Base-by-base conservation (phyloP, 2,329 filamentous ascomycete species). In the Pseudocercospora musae region DNA sequence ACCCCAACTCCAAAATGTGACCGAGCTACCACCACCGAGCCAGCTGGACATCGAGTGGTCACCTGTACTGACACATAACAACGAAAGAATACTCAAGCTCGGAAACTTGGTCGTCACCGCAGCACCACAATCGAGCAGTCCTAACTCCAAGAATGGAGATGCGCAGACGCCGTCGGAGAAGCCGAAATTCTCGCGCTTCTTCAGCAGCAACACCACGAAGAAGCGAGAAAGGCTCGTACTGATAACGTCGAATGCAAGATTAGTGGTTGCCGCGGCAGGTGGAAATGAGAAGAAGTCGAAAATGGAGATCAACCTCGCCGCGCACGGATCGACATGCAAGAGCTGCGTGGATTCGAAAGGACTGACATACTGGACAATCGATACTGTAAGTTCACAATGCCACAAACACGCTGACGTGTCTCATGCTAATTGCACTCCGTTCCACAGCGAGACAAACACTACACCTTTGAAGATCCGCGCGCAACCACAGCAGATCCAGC, bases 1-100 rank as follows among this genome's bases (percentile, higher is more conserved):
- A 59, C 84, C 86, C 9, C 89, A 92, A 31, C 84, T 90, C 1
- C 84, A 92, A 64, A 87, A 97, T 63, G 96, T 99, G 64, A 98
- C 95, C 0, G 95, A 99, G 76, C 83, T 99, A 9, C 92, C 95
- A 15, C 94, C 95, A n/a, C 95, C 95, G 0, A 96, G 91, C 56
- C 95, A 98, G 75, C 81, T 99, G 25, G 95, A 99, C 73, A 96
- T 99, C 61, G 95, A 99, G 77, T 99, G 95, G 95, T 97, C 94
- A 0, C 95, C 95, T 0, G 93, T 99, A 4, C 81, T 99, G 59
- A 97, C 91, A 9, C 88, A 89, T 71, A 89, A 87, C 63, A 97
- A 98, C 72, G 95, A 99, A 77, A 87, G 95, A 37, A 99, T 99
- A 69, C 77, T 99, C 66, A 97, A 96, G 76, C 82, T 99, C 21